Base-by-base conservation (phyloP, 148 eudicot species). In the Rhododendron williamsianum region DNA sequence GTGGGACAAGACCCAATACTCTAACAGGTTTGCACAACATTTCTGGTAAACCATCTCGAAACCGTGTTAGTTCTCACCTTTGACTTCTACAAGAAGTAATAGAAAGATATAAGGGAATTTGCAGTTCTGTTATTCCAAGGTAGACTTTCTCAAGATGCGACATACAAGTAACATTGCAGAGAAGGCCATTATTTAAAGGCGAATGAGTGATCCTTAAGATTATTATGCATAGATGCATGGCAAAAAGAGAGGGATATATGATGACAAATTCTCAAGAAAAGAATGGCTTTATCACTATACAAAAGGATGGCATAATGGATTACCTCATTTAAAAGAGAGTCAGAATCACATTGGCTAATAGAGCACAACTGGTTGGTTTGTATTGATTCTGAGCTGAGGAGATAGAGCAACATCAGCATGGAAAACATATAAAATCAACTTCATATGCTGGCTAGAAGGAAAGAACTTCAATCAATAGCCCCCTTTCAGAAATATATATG, bases 311-410 rank as follows among this genome's bases (percentile, higher is more conserved):
- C 19, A 10, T 46, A 80, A 78, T 58, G 46, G 33, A n/a, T 81
- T 93, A 97, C 99, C 98, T 97, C 98, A 87, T 95, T 97, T 81
- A 93, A 90, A 85, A 97, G 98, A 83, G 99, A 97, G 92, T 94
- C 83, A 69, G 96, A 91, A 89, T 97, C 94, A 92, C 99, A 97
- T 41, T 89, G 96, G 90, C 92, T 95, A 88, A 95, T 94, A 82
- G 99, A 95, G 88, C 99, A 97, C 85, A 97, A 88, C 87, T 93
- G 96, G 88, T 97, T 94, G 80, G 98, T 96, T 88, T 95, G 99
- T 60, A 88, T 91, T 87, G 98, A 97, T 89, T 92, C 98, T 82
- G 96, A 92, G 92, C 99, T 97, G 98, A 81, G 85, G 82, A 87
- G 54, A 81, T 12, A 87, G 25, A 83, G 58, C 58, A 46, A 87